Evolutionary conservation across 2,329 filamentous ascomycete species (phyloP), one percentile per base, ranked within the genome.

Genomic region (Colletotrichum navitas): DNA sequence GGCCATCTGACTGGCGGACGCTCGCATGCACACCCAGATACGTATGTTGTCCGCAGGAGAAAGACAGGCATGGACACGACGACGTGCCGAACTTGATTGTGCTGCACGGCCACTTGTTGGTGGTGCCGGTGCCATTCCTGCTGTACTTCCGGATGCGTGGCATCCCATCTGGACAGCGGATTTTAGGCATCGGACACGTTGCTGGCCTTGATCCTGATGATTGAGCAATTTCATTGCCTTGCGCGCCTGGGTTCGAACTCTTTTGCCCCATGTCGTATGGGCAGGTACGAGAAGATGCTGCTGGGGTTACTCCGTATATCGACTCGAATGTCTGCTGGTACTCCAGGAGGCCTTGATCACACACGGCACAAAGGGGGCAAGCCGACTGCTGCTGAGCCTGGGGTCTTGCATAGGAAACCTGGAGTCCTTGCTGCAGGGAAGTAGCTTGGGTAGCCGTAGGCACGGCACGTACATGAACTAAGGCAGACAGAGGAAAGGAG

Each of bases 61-160:
- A 67, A 67, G 34, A 54, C 43, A 55, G 61, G 47, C 34, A 45
- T 51, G 60, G 54, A 71, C 68, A 69, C 64, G 59, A 72, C 60
- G 45, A 70, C 65, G 60, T 73, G 69, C 56, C 72, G 68, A 66
- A 63, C 61, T 61, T 61, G 68, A 39, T 62, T 65, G 63, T 72
- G 64, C 68, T 72, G 71, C 71, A 74, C 73, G 43, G 60, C 73
- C 66, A 63, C 73, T 63, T 63, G 41, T 47, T 64, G 45, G 26
- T 66, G 59, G 68, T 69, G 55, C 47, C 39, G 47, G 68, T 61
- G 39, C 55, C 32, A 36, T 29, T 59, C 49, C 55, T 39, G 56
- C 26, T 61, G 63, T 55, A 70, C 45, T 54, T 60, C 71, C 60
- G 67, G 56, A 74, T 73, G 73, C 67, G 71, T 71, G 68, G 51